Conservation (phyloP, 108 stramenopile genomes). For the Skeletonema costatum region DNA sequence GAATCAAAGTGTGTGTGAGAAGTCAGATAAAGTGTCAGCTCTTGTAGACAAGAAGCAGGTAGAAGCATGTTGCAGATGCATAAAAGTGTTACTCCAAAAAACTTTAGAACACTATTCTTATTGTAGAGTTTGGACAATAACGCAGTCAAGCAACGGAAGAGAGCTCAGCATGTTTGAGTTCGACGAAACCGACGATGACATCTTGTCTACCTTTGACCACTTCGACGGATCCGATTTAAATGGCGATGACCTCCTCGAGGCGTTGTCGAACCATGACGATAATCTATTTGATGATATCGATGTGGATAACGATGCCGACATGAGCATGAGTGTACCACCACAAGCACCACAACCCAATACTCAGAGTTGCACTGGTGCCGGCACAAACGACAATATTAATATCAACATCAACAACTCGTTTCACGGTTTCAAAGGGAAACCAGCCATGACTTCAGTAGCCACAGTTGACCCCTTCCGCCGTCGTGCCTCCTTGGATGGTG, state of each 20-base stretch:
- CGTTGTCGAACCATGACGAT: constrained; percentile 1
- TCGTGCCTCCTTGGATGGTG: neutral
- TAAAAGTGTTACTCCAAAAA: no score
- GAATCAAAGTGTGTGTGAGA: no score
- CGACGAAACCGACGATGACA: neutral
- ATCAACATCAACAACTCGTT: neutral
- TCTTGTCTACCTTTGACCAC: neutral
- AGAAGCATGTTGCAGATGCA: no score
- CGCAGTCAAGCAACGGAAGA: neutral
- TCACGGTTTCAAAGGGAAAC: neutral
- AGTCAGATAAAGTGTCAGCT: no score
- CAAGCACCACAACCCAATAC: neutral
- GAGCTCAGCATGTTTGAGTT: neutral
- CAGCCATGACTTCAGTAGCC: neutral
- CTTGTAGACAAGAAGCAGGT: no score
- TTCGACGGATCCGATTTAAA: neutral
- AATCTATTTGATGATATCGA: neutral
- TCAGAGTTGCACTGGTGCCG: neutral
- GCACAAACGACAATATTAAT: neutral
- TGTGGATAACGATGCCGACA: neutral
- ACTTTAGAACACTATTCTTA: no score
- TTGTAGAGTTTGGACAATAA: no score
- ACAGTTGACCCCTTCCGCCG: neutral
- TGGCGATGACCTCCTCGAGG: constrained; percentile 9
- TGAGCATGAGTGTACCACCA: neutral